Evolutionary conservation across 2,329 filamentous ascomycete species (phyloP).

Genomic region (Lasiodiplodia citricola): DNA sequence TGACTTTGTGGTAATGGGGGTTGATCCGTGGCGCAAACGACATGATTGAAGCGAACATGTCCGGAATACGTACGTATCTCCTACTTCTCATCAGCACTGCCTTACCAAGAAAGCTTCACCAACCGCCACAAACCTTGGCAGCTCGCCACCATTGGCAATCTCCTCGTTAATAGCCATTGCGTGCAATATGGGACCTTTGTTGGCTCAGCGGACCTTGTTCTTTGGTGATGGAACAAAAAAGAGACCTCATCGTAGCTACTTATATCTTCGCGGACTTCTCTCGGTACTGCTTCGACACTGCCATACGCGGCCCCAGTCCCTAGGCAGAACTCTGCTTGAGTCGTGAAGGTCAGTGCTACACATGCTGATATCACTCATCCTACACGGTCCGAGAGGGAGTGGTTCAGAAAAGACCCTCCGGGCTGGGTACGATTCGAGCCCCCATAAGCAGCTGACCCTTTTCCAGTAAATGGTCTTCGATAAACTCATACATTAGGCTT

Average conservation of each 20-base stretch:
- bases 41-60: constrained; percentile 15
- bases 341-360: too few relatives aligned
- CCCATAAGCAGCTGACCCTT: too few relatives aligned
- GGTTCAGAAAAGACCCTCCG: too few relatives aligned
- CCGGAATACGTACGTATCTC: constrained; percentile 5
- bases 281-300: neutral
- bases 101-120: too few relatives aligned
- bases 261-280: neutral
- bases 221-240: neutral
- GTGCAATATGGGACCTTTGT: neutral
- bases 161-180: neutral
- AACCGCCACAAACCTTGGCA: neutral
- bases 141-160: neutral
- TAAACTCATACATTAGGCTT: too few relatives aligned
- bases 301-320: too few relatives aligned
- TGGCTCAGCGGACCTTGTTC: neutral
- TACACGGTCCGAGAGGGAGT: too few relatives aligned
- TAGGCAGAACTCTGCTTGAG: too few relatives aligned
- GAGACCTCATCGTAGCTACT: neutral
- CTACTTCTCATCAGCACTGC: neutral
- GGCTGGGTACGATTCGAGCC: too few relatives aligned
- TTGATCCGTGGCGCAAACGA: neutral
- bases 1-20: neutral
- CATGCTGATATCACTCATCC: too few relatives aligned
- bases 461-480: too few relatives aligned